Percentiles rank a stretch among this genome's conserved stretches.
These are phyloP conservation scores for Colletotrichum sp. DNA, from an alignment of 2,329 filamentous ascomycete genomes.

Conservation along the genomic window DNA sequence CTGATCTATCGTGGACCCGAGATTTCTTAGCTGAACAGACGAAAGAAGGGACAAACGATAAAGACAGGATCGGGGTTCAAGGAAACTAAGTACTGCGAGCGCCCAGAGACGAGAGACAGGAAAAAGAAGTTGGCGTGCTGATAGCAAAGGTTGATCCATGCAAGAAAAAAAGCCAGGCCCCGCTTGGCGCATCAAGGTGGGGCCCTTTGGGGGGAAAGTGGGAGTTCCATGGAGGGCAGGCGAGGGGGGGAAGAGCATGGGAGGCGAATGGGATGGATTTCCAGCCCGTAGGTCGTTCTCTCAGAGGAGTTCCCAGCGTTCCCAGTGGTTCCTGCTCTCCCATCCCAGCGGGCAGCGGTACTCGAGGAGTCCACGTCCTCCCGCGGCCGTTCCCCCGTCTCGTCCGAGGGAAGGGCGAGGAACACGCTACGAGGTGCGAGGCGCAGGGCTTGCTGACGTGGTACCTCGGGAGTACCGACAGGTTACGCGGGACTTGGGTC, in stretches of 20 bases:
- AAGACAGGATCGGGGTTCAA: constrained; percentile 13
- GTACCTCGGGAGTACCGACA: constrained; percentile 7
- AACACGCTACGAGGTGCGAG: neutral
- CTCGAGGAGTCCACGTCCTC: neutral
- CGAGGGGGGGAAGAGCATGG: neutral
- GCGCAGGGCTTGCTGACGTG: neutral
- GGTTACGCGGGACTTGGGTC: neutral
- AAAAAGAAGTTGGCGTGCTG: constrained; percentile 18
- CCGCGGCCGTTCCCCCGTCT: neutral
- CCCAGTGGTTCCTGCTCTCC: constrained; percentile 2
- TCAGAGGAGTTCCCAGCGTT: neutral
- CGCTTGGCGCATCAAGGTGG: constrained; percentile 8
- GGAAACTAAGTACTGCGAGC: constrained; percentile 14
- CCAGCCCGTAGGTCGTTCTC: neutral
- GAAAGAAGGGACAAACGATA: neutral
- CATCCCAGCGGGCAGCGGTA: neutral
- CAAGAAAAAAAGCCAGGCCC: constrained; percentile 17
- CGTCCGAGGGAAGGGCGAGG: neutral
- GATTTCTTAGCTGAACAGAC: neutral
- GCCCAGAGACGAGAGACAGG: neutral
- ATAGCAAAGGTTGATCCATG: constrained; percentile 18
- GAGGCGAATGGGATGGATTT: neutral
- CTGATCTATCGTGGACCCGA: neutral
- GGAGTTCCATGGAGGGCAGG: neutral
- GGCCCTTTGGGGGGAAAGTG: neutral